Conservation (phyloP, 495 filamentous ascomycete species). For the Penicillium coffeae region DNA sequence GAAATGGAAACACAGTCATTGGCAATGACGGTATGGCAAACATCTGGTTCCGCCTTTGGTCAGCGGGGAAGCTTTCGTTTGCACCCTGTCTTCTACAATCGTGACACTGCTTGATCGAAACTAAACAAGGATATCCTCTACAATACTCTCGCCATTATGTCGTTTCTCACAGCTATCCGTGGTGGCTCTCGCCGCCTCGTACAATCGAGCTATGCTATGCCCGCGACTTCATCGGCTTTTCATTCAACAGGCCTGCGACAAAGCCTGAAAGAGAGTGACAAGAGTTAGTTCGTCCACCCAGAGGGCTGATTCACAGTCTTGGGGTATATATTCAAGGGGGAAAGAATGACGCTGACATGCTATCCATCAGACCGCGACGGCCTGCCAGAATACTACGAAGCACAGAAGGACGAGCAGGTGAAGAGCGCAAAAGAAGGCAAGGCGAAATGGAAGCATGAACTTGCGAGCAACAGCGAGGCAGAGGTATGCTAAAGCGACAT, state of each 20-base stretch:
- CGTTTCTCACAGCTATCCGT: slow-evolving; percentile 30
- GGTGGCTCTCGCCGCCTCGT: slow-evolving; percentile 19
- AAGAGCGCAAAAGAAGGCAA: slow-evolving; percentile 68
- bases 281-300: slow-evolving; percentile 20
- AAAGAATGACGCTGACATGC: no score
- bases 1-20: slow-evolving; percentile 5
- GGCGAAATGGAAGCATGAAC: slow-evolving; percentile 74
- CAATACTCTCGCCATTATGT: no score
- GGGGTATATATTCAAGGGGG: no score
- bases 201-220: slow-evolving; percentile 11
- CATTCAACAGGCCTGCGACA: slow-evolving; percentile 26
- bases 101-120: not conserved
- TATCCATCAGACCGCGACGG: slow-evolving; percentile 35
- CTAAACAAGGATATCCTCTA: not conserved
- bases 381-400: slow-evolving; percentile 50
- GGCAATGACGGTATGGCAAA: not conserved
- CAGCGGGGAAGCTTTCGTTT: not conserved
- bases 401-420: slow-evolving; percentile 69
- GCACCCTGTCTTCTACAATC: not conserved
- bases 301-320: no score
- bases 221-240: slow-evolving; percentile 19
- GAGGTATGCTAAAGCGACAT: no score
- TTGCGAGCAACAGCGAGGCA: slow-evolving; percentile 78
- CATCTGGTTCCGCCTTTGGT: not conserved
- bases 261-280: slow-evolving; percentile 35